phyloP scores from a whole-genome alignment of 2,329 filamentous ascomycete genomes.

The Aspergillus versicolor region DNA sequence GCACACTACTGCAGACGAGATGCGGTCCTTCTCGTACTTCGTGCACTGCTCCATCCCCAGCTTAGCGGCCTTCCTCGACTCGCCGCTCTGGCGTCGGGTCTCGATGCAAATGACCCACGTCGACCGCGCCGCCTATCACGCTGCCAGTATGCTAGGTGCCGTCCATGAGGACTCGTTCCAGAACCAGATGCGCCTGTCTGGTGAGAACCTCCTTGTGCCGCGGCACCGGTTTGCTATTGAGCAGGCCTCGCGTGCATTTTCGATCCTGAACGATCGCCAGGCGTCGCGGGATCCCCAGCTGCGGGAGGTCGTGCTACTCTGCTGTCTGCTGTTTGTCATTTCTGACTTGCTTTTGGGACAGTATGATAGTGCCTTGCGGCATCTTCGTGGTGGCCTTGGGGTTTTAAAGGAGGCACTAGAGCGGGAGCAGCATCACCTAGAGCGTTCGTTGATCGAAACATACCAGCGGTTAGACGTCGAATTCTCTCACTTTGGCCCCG shows the following conservation, averaged over 20 bases:
- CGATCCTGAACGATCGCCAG: neutral
- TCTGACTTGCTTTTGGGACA: neutral
- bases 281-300: slow-evolving; percentile 10
- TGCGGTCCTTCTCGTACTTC: slow-evolving; percentile 21
- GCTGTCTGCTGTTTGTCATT: slow-evolving; percentile 12
- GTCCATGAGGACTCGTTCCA: slow-evolving; percentile 1
- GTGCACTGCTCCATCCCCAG: slow-evolving; percentile 15
- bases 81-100: slow-evolving; percentile 10
- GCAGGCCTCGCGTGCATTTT: neutral
- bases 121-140: slow-evolving; percentile 12
- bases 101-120: slow-evolving; percentile 3
- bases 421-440: neutral
- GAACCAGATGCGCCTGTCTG: neutral
- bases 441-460: neutral
- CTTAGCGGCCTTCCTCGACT: slow-evolving; percentile 16
- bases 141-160: slow-evolving; percentile 5
- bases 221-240: slow-evolving; percentile 11
- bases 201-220: neutral
- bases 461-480: neutral
- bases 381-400: slow-evolving; percentile 3
- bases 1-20: slow-evolving; percentile 17
- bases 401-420: neutral
- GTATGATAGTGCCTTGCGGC: slow-evolving; percentile 10
- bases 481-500: neutral
- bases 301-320: slow-evolving; percentile 6